Conservation (phyloP, 2,329 filamentous ascomycete genomes). For the Mycosphaerella sp. region DNA sequence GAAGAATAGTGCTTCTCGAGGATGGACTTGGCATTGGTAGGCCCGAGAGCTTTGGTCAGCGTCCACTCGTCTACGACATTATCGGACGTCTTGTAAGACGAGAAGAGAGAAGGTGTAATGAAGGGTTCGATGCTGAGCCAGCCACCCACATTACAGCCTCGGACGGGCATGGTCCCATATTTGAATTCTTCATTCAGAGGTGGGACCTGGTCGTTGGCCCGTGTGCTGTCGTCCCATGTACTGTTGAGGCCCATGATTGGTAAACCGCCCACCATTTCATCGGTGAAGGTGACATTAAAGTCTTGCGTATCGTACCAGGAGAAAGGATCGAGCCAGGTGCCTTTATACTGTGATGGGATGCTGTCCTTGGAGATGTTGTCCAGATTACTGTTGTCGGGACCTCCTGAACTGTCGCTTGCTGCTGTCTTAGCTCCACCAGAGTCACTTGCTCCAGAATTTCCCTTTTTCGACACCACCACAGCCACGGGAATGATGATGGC, state of each 20-base stretch:
- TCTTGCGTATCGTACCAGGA: slow-evolving; percentile 84
- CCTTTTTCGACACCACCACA: slow-evolving; percentile 42
- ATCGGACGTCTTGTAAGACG: slow-evolving; percentile 54
- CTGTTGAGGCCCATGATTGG: slow-evolving; percentile 83
- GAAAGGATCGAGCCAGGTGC: slow-evolving; percentile 78
- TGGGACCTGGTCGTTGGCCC: slow-evolving; percentile 73
- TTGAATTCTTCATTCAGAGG: slow-evolving; percentile 69
- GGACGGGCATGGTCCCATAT: slow-evolving; percentile 71
- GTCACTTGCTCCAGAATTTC: slow-evolving; percentile 17
- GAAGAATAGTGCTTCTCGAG: slow-evolving; percentile 89
- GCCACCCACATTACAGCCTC: slow-evolving; percentile 87
- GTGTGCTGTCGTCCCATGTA: slow-evolving; percentile 74
- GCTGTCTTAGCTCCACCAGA: slow-evolving; percentile 15
- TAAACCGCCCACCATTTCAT: slow-evolving; percentile 74
- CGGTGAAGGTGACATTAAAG: slow-evolving; percentile 93
- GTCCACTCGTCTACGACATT: slow-evolving; percentile 85
- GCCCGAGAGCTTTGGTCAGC: slow-evolving; percentile 63
- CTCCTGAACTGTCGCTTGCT: slow-evolving; percentile 21
- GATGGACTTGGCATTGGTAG: slow-evolving; percentile 54
- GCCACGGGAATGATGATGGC: slow-evolving; percentile 45
- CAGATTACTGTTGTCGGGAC: slow-evolving; percentile 42
- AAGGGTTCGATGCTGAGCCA: slow-evolving; percentile 94
- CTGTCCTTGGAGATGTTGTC: slow-evolving; percentile 39
- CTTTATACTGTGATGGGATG: slow-evolving; percentile 55
- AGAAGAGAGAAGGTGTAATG: slow-evolving; percentile 88